Base-by-base conservation (phyloP, 1,284 basidiomycete species). In the Boletellus sp. region DNA sequence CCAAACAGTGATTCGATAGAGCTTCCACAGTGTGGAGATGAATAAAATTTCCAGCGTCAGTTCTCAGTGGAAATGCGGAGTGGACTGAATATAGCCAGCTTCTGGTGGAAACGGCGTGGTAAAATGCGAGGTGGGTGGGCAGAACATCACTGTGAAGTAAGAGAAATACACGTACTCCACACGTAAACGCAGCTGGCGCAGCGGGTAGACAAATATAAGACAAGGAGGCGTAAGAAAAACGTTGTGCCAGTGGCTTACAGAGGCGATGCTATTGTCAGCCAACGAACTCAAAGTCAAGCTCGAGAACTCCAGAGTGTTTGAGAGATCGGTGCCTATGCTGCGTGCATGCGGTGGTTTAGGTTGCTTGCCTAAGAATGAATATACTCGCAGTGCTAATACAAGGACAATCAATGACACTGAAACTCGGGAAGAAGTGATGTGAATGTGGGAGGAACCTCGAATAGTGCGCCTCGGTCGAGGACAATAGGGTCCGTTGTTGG, bases 341-440 rank as follows among this genome's bases (percentile, higher is more conserved):
- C 40, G 44, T 42, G 18, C 43, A 55, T 49, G 52, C 32, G n/a
- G 18, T 44, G 16, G 39, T 43, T 32, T 47, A 24, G 18, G 37
- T 28, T 40, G 32, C 38, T 36, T 10, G 35, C 12, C 30, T 39
- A n/a, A 30, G 40, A 33, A 33, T 52, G 40, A 41, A n/a, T 26
- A 32, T 42, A n/a, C 18, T 22, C 28, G 32, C 32, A 15, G 32
- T 21, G 26, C 37, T 32, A 43, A 39, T 46, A 38, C 40, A 13
- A 59, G 39, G 30, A 52, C 36, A 12, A 28, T 19, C 13, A 37
- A 19, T 3, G 43, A 15, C 5, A 28, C 15, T 33, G 57, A 47
- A 8, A 18, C 44, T 13, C 10, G 8, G 30, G 42, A 30, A 51
- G 42, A 22, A 26, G 24, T 26, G 24, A 26, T 8, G 24, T 8